A percentile compares a stretch with the other conserved stretches of the same genome.
Evolutionary conservation across 306 rosid species (phyloP).

Genomic region (Cicer cuneatum): DNA sequence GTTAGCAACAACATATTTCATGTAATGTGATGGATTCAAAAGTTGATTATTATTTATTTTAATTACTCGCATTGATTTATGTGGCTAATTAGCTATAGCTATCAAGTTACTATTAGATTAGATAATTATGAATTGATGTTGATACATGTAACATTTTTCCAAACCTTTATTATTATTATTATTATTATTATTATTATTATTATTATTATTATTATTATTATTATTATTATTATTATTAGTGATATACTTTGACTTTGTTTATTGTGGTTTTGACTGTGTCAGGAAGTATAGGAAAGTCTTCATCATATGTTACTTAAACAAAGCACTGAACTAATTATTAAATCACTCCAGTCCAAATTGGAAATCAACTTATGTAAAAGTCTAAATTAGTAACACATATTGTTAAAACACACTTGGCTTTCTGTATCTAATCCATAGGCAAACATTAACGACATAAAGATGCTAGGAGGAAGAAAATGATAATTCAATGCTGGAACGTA

Average conservation of each 20-base stretch:
- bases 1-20: conserved; percentile 68
- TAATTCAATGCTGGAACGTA: too few species aligned
- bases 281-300: conserved; percentile 40
- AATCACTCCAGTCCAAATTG: background rate
- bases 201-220: too few species aligned
- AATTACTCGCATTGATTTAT: conserved; percentile 21
- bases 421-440: background rate
- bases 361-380: background rate
- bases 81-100: conserved; percentile 6
- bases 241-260: conserved; percentile 39
- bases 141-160: conserved; percentile 51
- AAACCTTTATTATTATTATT: conserved; percentile 36
- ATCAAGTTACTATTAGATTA: background rate
- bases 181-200: too few species aligned
- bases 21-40: conserved; percentile 43
- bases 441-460: too few species aligned
- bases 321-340: conserved; percentile 10
- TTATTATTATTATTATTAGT: too few species aligned
- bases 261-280: conserved; percentile 33
- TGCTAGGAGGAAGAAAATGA: too few species aligned
- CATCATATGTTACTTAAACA: conserved; percentile 12
- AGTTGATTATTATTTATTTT: conserved; percentile 6
- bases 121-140: conserved; percentile 40
- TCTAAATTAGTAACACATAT: background rate
- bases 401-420: background rate